Evolutionary conservation across 352 stramenopile genomes (phyloP).

Genomic region (Phytopythium helicoides): DNA sequence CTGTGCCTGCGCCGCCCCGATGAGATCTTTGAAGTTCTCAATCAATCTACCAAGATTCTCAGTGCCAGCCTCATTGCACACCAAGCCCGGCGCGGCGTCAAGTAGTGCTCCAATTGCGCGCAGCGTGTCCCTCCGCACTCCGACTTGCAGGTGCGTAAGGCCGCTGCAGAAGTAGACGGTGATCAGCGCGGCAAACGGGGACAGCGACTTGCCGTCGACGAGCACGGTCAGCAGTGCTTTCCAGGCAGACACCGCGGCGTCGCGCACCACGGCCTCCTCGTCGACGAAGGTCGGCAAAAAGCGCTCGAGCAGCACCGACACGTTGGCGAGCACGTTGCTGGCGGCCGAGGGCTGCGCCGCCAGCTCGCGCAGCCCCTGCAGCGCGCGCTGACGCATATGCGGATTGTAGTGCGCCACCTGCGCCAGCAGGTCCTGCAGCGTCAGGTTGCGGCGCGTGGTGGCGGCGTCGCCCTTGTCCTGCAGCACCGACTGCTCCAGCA

Average conservation of each 20-base stretch:
- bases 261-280: conserved; percentile 75
- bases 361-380: conserved; percentile 68
- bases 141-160: conserved; percentile 73
- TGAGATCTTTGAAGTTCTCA: conserved; percentile 79
- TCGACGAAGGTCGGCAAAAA: conserved; percentile 74
- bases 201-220: conserved; percentile 41
- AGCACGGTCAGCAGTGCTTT: conserved; percentile 64
- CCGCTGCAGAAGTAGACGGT: conserved; percentile 79
- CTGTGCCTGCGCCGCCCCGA: conserved; percentile 58
- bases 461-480: conserved; percentile 62
- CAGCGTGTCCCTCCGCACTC: conserved; percentile 71
- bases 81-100: conserved; percentile 50
- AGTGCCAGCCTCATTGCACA: conserved; percentile 46
- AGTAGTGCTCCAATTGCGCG: conserved; percentile 66
- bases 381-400: conserved; percentile 66
- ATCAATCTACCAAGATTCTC: conserved; percentile 63
- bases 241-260: conserved; percentile 66
- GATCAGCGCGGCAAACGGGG: conserved; percentile 72
- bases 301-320: conserved; percentile 68
- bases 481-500: conserved; percentile 78
- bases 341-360: conserved; percentile 31
- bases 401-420: conserved; percentile 81
- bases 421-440: conserved; percentile 63
- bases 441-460: conserved; percentile 61
- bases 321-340: conserved; percentile 67